These are phyloP conservation scores for Biscutella laevigata DNA, from an alignment of 441 rosid species.

Conservation along the genomic window DNA sequence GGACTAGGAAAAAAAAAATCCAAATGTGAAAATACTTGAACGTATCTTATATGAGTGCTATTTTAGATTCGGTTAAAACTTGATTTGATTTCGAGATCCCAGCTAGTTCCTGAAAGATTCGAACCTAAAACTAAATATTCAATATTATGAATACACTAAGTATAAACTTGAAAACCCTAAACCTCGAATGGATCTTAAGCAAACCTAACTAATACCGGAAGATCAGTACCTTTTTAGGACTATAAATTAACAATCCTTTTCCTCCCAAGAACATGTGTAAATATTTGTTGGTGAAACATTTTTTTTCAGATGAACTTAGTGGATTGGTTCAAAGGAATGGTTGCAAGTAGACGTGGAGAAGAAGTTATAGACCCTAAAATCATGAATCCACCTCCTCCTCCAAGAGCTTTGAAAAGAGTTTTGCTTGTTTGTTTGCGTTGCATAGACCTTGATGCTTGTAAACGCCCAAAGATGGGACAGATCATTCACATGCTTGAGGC, in stretches of 20 bases:
- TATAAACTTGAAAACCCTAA: too few species aligned
- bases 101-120: too few species aligned
- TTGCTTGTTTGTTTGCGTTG: slow-evolving; percentile 83
- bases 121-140: too few species aligned
- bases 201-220: too few species aligned
- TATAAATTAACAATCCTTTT: neutral
- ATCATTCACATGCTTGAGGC: slow-evolving; percentile 91
- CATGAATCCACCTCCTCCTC: slow-evolving; percentile 42
- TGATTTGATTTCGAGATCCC: too few species aligned
- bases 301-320: slow-evolving; percentile 77
- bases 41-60: too few species aligned
- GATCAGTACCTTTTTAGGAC: too few species aligned
- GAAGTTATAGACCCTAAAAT: slow-evolving; percentile 73
- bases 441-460: slow-evolving; percentile 70
- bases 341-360: slow-evolving; percentile 79
- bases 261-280: neutral
- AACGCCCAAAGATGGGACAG: slow-evolving; percentile 97
- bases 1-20: too few species aligned
- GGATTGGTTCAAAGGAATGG: slow-evolving; percentile 96
- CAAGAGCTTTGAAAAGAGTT: slow-evolving; percentile 62
- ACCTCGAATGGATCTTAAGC: too few species aligned
- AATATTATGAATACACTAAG: too few species aligned
- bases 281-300: neutral
- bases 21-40: too few species aligned
- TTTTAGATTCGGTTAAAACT: too few species aligned